Conservation (phyloP, 129 eudicot genomes). For the Cynara cardunculus region DNA sequence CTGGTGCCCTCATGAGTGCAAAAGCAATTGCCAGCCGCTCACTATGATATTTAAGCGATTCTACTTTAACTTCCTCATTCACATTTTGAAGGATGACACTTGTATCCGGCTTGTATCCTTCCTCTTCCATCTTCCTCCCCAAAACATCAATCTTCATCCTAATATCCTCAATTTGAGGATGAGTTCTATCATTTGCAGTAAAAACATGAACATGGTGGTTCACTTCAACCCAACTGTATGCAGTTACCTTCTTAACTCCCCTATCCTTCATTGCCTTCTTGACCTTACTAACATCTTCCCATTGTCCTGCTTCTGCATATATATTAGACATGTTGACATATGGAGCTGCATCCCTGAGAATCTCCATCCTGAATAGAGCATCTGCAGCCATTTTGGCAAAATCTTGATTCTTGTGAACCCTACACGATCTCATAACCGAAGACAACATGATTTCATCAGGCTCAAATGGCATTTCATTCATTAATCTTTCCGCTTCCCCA, state of each 20-base stretch:
- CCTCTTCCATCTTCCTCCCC: slow-evolving; percentile 52
- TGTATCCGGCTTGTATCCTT: slow-evolving; percentile 74
- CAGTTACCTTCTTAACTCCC: slow-evolving; percentile 66
- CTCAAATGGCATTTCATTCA: slow-evolving; percentile 65
- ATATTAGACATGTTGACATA: slow-evolving; percentile 76
- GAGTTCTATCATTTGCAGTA: slow-evolving; percentile 62
- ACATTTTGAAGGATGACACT: slow-evolving; percentile 71
- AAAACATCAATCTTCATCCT: slow-evolving; percentile 48
- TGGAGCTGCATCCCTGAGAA: slow-evolving; percentile 63
- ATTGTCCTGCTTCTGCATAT: slow-evolving; percentile 73
- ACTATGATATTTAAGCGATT: slow-evolving; percentile 73
- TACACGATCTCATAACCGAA: slow-evolving; percentile 68
- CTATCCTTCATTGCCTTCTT: slow-evolving; percentile 78
- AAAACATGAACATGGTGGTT: slow-evolving; percentile 56
- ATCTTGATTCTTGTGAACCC: slow-evolving; percentile 70
- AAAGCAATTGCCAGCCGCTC: slow-evolving; percentile 74
- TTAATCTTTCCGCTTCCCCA: slow-evolving; percentile 51
- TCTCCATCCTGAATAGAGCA: slow-evolving; percentile 52
- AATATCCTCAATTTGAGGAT: slow-evolving; percentile 51
- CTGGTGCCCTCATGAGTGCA: slow-evolving; percentile 63
- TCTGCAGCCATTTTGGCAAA: slow-evolving; percentile 69
- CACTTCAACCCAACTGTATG: slow-evolving; percentile 82
- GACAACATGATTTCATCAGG: slow-evolving; percentile 84
- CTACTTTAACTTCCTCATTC: slow-evolving; percentile 52
- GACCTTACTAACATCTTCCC: slow-evolving; percentile 60